Conservation (phyloP, 2,329 filamentous ascomycete species). For the Scytalidium lignicola region DNA sequence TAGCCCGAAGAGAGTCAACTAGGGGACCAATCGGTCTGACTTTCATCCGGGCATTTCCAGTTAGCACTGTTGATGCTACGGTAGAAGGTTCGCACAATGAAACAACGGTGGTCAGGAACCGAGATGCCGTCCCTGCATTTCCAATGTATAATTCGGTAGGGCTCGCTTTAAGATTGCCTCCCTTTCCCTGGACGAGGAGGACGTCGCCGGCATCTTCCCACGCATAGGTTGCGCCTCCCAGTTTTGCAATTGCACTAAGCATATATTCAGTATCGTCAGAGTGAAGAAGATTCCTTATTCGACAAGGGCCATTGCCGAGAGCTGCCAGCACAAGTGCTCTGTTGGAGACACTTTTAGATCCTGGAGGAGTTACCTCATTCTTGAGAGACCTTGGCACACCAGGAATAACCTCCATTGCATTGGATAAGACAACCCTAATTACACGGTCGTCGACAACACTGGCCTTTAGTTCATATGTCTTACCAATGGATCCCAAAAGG, state of each 20-base stretch:
- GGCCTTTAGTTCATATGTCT: conserved; percentile 80
- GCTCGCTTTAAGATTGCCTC: conserved; percentile 76
- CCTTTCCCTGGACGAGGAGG: conserved; percentile 82
- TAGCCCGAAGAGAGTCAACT: conserved; percentile 81
- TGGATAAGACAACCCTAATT: conserved; percentile 77
- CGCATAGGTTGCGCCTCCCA: conserved; percentile 81
- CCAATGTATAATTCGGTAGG: conserved; percentile 80
- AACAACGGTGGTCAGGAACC: conserved; percentile 89
- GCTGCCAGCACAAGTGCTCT: conserved; percentile 90
- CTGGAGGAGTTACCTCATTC: conserved; percentile 79
- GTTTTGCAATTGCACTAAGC: conserved; percentile 81
- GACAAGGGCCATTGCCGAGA: conserved; percentile 77
- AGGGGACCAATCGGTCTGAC: conserved; percentile 88
- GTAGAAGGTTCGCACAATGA: conserved; percentile 69
- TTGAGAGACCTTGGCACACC: conserved; percentile 61
- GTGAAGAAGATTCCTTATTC: conserved; percentile 87
- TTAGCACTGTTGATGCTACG: conserved; percentile 70
- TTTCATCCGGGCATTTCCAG: conserved; percentile 95
- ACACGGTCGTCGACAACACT: conserved; percentile 83
- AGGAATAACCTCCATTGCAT: conserved; percentile 68
- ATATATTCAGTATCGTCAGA: conserved; percentile 98
- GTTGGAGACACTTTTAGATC: conserved; percentile 97
- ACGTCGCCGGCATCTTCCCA: conserved; percentile 96
- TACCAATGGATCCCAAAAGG: conserved; percentile 82
- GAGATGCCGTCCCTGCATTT: conserved; percentile 92